Base-by-base conservation (phyloP, 768 basidiomycete species). In the Terana coerulea region DNA sequence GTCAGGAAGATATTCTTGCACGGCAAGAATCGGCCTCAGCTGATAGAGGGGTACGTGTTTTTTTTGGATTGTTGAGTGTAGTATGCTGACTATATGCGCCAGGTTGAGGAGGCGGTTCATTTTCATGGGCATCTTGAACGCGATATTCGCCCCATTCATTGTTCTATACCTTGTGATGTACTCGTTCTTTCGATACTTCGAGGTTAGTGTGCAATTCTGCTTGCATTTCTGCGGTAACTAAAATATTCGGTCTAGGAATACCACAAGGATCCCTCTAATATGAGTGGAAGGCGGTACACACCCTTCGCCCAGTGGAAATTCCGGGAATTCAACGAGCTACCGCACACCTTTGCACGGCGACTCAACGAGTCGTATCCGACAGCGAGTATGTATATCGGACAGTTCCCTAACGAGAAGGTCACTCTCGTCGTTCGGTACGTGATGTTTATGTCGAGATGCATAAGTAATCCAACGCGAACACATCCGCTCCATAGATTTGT, bases 141-240 rank as follows among this genome's bases (percentile, higher is more conserved):
- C 91, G 2, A 81, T 94, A 9, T 95, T 98, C 58, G 91, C 90
- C 1, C 97, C 97, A 0, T 95, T 98, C 71, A 98, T 99, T 61
- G 90, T 98, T 28, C 72, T 95, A 15, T 99, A 99, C 67, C 81
- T 98, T 36, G 69, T 98, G 34, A 91, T 98, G 84, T 99, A 97
- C 66, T 98, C 94, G 0, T 99, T 99, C 78, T 99, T 99, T 77
- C 89, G 95, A 3, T 99, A 99, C 67, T 99, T 99, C 55, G 97
- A 99, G 77, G 97, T 93, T 42, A 46, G 83, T 67, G 11, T 9
- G 17, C 33, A 19, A 34, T 34, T 10, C 34, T 29, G 29, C n/a
- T 15, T 21, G 33, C 15, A 25, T 25, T 26, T 31, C 7, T 24
- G 26, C 34, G 15, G 21, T 29, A n/a, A 17, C 21, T 44, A 22